These are phyloP conservation scores for Geosmithia putterillii DNA, from an alignment of 2,329 filamentous ascomycete genomes.

Conservation along the genomic window DNA sequence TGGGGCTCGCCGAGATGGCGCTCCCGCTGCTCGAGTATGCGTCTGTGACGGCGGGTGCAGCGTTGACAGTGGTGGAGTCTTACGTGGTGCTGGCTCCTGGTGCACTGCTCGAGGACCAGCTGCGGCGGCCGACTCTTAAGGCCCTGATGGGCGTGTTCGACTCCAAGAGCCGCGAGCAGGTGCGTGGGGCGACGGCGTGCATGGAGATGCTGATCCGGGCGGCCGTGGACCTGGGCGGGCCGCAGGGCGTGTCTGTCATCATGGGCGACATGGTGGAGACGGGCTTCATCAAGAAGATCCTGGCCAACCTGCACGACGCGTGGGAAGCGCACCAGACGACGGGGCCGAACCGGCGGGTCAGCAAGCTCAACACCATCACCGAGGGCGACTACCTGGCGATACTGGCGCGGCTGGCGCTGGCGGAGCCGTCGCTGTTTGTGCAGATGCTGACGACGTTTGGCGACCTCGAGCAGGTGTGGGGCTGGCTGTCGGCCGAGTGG, in stretches of 20 bases:
- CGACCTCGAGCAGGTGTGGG: constrained; percentile 38
- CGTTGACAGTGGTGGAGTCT: constrained; percentile 53
- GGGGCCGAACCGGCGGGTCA: constrained; percentile 61
- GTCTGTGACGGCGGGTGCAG: constrained; percentile 48
- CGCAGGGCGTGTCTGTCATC: constrained; percentile 48
- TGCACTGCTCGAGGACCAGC: constrained; percentile 47
- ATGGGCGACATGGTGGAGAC: constrained; percentile 52
- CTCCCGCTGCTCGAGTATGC: constrained; percentile 57
- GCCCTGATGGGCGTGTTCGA: constrained; percentile 37
- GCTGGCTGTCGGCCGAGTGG: constrained; percentile 50
- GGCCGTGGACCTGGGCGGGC: constrained; percentile 49
- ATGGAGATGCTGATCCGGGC: constrained; percentile 54
- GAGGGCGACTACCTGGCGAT: constrained; percentile 81
- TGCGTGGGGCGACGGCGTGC: constrained; percentile 44
- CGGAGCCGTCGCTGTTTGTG: constrained; percentile 57
- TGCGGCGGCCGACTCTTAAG: constrained; percentile 35
- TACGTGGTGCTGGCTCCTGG: constrained; percentile 60
- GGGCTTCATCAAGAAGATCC: constrained; percentile 49
- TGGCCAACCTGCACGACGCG: constrained; percentile 54
- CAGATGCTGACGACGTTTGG: constrained; percentile 38
- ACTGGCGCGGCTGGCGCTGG: constrained; percentile 64
- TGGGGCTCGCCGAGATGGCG: constrained; percentile 48
- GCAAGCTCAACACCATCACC: constrained; percentile 59
- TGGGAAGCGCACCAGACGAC: constrained; percentile 69
- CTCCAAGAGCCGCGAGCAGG: constrained; percentile 42